These are phyloP conservation scores for Magnaporthiopsis poae DNA, from an alignment of 2,329 filamentous ascomycete genomes.

Conservation along the genomic window DNA sequence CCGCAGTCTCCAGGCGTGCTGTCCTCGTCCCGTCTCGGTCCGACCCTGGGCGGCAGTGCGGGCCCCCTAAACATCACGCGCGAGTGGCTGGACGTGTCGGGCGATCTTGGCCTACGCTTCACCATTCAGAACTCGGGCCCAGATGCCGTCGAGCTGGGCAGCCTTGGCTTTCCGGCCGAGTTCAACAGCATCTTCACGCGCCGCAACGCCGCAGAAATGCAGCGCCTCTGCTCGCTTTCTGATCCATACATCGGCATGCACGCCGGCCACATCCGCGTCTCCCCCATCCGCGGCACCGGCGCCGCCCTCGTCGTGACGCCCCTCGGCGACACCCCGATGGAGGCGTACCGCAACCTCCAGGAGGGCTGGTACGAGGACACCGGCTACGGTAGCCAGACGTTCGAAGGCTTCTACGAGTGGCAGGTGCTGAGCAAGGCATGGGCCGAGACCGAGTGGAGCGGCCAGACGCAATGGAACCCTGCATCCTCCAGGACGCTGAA, in stretches of 20 bases:
- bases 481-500: constrained; percentile 36
- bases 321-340: constrained; percentile 34
- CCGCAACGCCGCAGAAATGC: constrained; percentile 36
- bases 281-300: constrained; percentile 41
- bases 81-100: constrained; percentile 38
- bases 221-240: constrained; percentile 41
- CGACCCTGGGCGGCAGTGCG: constrained; percentile 1
- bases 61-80: constrained; percentile 35
- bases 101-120: constrained; percentile 42
- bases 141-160: constrained; percentile 40
- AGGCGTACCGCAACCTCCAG: constrained; percentile 43
- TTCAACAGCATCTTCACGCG: constrained; percentile 54
- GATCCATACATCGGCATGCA: constrained; percentile 53
- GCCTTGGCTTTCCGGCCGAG: constrained; percentile 47
- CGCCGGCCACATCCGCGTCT: constrained; percentile 46
- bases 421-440: constrained; percentile 44
- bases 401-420: constrained; percentile 54
- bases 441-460: constrained; percentile 46
- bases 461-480: constrained; percentile 42
- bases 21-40: constrained; percentile 22
- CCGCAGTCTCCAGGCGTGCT: background rate
- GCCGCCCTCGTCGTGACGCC: constrained; percentile 46
- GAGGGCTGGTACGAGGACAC: constrained; percentile 32
- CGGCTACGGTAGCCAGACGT: constrained; percentile 42
- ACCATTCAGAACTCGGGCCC: constrained; percentile 36